Evolutionary conservation across 2,329 filamentous ascomycete genomes (phyloP).

Genomic region (Colletotrichum australisinense): DNA sequence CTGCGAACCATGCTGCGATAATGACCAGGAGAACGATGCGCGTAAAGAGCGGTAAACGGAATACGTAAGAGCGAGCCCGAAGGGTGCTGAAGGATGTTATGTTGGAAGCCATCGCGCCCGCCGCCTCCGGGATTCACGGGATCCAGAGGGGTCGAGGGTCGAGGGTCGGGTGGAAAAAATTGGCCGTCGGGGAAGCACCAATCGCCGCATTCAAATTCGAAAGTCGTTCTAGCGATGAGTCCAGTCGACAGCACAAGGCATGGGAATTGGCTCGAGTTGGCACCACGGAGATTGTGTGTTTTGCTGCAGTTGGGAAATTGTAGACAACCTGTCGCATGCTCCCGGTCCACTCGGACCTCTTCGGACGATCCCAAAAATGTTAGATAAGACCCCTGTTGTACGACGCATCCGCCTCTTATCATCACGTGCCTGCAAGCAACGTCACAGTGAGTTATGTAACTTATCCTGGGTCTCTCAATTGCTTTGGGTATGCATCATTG

Average conservation of each 20-base stretch:
- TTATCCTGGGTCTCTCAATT: too few relatives aligned
- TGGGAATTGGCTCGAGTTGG: not conserved
- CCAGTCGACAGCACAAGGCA: not conserved
- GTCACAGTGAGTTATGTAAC: not conserved
- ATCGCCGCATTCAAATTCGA: not conserved
- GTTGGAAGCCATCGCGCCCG: slow-evolving; percentile 24
- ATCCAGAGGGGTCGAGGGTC: not conserved
- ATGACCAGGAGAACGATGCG: slow-evolving; percentile 75
- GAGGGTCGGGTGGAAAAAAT: not conserved
- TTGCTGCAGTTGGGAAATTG: slow-evolving; percentile 12
- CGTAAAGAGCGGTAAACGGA: slow-evolving; percentile 90
- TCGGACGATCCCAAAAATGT: slow-evolving; percentile 12
- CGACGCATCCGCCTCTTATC: not conserved
- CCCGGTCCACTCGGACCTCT: slow-evolving; percentile 6
- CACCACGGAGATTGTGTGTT: slow-evolving; percentile 1
- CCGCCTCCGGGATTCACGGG: not conserved
- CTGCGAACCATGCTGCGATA: slow-evolving; percentile 67
- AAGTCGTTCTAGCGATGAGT: not conserved
- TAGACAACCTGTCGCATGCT: slow-evolving; percentile 26
- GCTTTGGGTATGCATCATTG: not conserved
- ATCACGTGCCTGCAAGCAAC: not conserved
- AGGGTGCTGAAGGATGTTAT: slow-evolving; percentile 69
- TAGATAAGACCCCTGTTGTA: slow-evolving; percentile 14
- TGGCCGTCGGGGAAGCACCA: not conserved
- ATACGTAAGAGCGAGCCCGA: slow-evolving; percentile 82